Evolutionary conservation across 768 basidiomycete species (phyloP).

Genomic region (Tulasnella sp.): DNA sequence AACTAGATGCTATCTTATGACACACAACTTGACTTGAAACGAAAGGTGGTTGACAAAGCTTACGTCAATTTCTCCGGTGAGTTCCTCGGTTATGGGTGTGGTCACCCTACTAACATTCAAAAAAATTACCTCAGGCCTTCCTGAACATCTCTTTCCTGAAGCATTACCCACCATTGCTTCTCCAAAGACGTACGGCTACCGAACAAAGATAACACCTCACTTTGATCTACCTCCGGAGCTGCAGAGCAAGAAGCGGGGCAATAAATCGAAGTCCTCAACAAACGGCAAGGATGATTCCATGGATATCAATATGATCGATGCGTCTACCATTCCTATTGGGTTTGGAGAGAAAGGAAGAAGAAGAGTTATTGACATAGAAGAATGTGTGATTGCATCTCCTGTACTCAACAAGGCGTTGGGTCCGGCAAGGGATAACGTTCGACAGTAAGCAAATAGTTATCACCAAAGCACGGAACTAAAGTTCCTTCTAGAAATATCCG

Average conservation of each 20-base stretch:
- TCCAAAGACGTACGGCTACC: constrained; percentile 80
- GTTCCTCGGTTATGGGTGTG: constrained; percentile 14
- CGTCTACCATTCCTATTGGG: constrained; percentile 68
- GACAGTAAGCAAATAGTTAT: constrained; percentile 37
- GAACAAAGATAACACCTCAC: constrained; percentile 96
- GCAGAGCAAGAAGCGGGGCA: constrained; percentile 25
- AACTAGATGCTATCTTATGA: constrained; percentile 88
- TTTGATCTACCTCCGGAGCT: constrained; percentile 63
- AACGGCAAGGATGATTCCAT: constrained; percentile 13
- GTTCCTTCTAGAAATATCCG: constrained; percentile 47
- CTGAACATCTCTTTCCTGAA: constrained; percentile 42
- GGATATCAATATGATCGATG: constrained; percentile 17
- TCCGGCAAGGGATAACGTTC: constrained; percentile 49
- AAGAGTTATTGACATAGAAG: constrained; percentile 86
- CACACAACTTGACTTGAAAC: constrained; percentile 73
- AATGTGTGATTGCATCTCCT: constrained; percentile 82
- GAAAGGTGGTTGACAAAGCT: constrained; percentile 72
- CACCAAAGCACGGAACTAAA: not conserved
- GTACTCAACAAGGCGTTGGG: constrained; percentile 58
- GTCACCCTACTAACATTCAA: not conserved
- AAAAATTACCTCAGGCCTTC: constrained; percentile 34
- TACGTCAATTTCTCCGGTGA: constrained; percentile 61
- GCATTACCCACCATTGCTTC: constrained; percentile 70
- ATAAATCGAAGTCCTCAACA: constrained; percentile 32
- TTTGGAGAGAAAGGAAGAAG: constrained; percentile 71